Conservation (phyloP, 2,329 filamentous ascomycete genomes). For the Fusarium poae region DNA sequence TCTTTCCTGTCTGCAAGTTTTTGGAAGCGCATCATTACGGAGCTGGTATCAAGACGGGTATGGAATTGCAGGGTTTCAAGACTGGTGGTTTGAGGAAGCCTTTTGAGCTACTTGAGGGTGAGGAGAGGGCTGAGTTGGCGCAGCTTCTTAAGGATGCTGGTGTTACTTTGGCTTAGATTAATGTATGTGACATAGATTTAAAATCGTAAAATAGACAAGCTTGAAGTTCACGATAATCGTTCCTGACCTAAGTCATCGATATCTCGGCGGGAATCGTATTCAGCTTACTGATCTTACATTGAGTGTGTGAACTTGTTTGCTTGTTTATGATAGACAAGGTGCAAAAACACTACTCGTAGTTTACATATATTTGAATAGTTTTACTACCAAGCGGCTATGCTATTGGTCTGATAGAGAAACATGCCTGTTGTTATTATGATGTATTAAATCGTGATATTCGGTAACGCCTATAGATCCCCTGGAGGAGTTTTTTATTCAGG, state of each 20-base stretch:
- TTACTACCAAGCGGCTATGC: too few species aligned
- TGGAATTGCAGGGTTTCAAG: conserved; percentile 60
- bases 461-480: too few species aligned
- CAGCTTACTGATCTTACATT: too few species aligned
- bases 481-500: too few species aligned
- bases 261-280: background rate
- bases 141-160: conserved; percentile 56
- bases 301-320: too few species aligned
- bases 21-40: conserved; percentile 63
- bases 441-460: too few species aligned
- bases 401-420: too few species aligned
- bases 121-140: conserved; percentile 54
- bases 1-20: conserved; percentile 64
- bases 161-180: conserved; percentile 44
- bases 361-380: too few species aligned
- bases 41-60: conserved; percentile 62
- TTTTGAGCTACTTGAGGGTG: conserved; percentile 55
- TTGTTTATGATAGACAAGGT: too few species aligned
- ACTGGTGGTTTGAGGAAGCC: conserved; percentile 65
- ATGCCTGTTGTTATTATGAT: too few species aligned
- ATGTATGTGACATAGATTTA: background rate
- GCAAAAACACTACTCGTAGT: too few species aligned
- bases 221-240: background rate
- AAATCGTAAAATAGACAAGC: background rate
- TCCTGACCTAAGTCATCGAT: background rate